Base-by-base conservation (phyloP, 352 stramenopile species). In the Aphanomyces cochlioides region DNA sequence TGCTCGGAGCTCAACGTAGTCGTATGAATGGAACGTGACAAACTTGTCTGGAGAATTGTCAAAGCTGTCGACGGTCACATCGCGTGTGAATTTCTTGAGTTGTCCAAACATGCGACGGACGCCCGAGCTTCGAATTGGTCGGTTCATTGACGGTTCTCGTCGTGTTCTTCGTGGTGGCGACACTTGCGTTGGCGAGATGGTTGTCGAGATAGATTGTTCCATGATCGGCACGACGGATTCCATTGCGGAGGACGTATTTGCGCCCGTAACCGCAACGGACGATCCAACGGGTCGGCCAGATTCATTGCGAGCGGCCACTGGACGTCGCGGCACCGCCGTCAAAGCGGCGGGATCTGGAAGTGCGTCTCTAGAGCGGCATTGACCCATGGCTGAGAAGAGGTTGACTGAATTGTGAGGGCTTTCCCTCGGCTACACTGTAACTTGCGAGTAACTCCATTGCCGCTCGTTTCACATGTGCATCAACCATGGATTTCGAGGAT, bases 11-110 rank as follows among this genome's bases (percentile, higher is more conserved):
- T 66, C 57, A 41, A 53, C 57, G 57, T 66, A 66, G n/a, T 66
- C 57, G 57, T 66, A 66, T 41, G 57, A 66, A 41, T 66, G 28
- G 57, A 66, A 66, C 57, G 57, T 66, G 38, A 66, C 37, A 47
- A 66, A 66, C 28, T 43, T 40, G 57, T 66, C 57, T 15, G 57
- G 57, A 6, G 57, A 66, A 6, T 7, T 66, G 38, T 66, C 57
- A 38, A 36, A 43, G 21, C 19, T 47, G 13, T 37, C 57, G 7
- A 53, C 57, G 40, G 38, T 19, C 7, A 66, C 38, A 6, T 40
- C 15, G 3, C 17, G 37, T 5, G 13, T 12, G 57, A 48, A 66
- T 19, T 66, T 66, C 38, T 66, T 66, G 57, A 66, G 57, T 15
- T 66, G 37, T 6, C 57, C 57, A 37, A 48, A 66, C 57, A 66